Evolutionary conservation across 345 rosid species (phyloP).

Genomic region (Laguncularia racemosa): DNA sequence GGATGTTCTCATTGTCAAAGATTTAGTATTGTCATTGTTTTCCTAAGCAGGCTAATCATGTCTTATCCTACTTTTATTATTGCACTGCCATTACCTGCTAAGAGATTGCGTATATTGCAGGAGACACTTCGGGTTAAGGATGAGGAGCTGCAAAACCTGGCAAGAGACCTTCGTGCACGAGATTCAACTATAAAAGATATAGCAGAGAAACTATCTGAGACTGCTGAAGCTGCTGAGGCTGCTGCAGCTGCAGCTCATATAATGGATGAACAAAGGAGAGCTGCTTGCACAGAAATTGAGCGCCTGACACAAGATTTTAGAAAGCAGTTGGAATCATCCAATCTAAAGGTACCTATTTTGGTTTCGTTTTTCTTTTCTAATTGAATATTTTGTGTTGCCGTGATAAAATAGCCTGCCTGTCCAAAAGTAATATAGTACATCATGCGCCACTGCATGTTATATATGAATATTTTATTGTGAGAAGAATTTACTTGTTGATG

Average conservation of each 20-base stretch:
- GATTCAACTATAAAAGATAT: conserved; percentile 87
- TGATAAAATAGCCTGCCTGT: background rate
- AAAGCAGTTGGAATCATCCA: conserved; percentile 45
- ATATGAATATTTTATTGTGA: too few species aligned
- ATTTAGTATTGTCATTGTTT: too few species aligned
- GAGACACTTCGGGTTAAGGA: conserved; percentile 94
- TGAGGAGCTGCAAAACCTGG: conserved; percentile 88
- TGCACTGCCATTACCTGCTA: background rate
- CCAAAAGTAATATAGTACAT: too few species aligned
- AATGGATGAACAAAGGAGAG: conserved; percentile 89
- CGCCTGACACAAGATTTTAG: conserved; percentile 52
- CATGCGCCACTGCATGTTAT: too few species aligned
- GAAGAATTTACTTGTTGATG: too few species aligned
- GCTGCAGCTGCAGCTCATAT: conserved; percentile 92
- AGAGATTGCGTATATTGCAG: conserved; percentile 29
- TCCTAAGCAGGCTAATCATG: too few species aligned
- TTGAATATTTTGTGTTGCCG: background rate
- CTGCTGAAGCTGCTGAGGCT: conserved; percentile 98
- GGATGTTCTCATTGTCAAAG: too few species aligned
- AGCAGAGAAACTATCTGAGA: conserved; percentile 84
- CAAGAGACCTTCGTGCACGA: conserved; percentile 80
- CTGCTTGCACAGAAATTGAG: conserved; percentile 70
- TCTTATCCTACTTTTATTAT: too few species aligned
- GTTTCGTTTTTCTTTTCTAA: conserved; percentile 1
- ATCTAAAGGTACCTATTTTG: conserved; percentile 43